phyloP scores from a whole-genome alignment of 805 yeast genomes.

The Kodamaea kaohsiungensis region DNA sequence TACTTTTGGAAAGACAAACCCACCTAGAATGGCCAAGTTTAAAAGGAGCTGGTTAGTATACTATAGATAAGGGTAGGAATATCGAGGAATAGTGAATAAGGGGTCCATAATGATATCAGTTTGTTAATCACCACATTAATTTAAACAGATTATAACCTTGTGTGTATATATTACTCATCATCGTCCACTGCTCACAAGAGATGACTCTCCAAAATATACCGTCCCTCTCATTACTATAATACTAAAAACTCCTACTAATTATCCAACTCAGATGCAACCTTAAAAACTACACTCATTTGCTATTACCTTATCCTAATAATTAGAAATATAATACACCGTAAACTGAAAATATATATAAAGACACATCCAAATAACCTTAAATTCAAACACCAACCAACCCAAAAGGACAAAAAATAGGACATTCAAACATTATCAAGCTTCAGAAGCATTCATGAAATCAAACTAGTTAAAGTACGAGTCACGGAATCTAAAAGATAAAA shows the following conservation, averaged over 20 bases:
- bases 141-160: neutral
- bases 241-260: no score
- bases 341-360: conserved; percentile 6
- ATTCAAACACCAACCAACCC: neutral
- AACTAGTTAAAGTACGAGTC: neutral
- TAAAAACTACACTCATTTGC: conserved; percentile 3
- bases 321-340: conserved; percentile 12
- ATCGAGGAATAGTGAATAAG: no score
- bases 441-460: neutral
- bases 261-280: no score
- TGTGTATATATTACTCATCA: conserved; percentile 4
- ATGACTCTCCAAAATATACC: no score
- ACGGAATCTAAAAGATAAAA: neutral
- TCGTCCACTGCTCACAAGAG: no score
- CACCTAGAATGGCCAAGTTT: neutral
- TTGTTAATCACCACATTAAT: neutral
- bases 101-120: no score
- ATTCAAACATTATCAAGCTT: neutral
- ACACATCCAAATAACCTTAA: conserved; percentile 1
- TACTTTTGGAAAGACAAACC: conserved; percentile 5
- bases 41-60: neutral
- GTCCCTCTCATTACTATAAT: no score
- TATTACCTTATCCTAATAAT: conserved; percentile 4
- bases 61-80: neutral
- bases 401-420: neutral